phyloP scores from a whole-genome alignment of 31 red algal genomes.

The Porphyra umbilicalis region DNA sequence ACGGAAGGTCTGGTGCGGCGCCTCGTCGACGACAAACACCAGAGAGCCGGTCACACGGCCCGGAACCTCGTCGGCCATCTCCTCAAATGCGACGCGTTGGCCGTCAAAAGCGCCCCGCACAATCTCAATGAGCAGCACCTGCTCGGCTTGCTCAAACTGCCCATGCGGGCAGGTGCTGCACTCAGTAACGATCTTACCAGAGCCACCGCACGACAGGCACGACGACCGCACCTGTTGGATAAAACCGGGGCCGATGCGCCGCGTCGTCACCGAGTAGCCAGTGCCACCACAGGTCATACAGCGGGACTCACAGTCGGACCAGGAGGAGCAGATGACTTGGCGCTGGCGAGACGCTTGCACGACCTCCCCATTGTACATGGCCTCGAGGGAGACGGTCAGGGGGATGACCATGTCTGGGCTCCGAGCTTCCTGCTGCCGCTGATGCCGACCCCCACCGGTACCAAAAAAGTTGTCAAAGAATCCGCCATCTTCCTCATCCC shows the following conservation, averaged over 20 bases:
- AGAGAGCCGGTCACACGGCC: conserved; percentile 54
- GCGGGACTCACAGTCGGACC: conserved; percentile 69
- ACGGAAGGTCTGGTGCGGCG: conserved; percentile 45
- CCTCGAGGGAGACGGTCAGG: conserved; percentile 47
- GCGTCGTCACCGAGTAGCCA: conserved; percentile 50
- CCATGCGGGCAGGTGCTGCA: conserved; percentile 81
- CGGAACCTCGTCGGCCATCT: conserved; percentile 80
- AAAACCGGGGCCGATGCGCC: conserved; percentile 63
- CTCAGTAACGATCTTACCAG: conserved; percentile 62
- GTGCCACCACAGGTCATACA: conserved; percentile 50
- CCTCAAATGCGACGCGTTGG: conserved; percentile 59
- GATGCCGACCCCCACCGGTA: conserved; percentile 20
- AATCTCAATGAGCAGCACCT: conserved; percentile 73
- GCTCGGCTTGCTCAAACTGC: conserved; percentile 87
- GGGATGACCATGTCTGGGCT: conserved; percentile 60
- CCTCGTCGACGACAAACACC: conserved; percentile 47
- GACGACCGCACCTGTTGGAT: conserved; percentile 77
- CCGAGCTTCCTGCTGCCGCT: conserved; percentile 24
- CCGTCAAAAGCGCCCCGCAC: conserved; percentile 72
- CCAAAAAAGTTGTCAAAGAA: conserved; percentile 43
- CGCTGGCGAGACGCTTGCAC: conserved; percentile 63
- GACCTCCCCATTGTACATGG: conserved; percentile 73
- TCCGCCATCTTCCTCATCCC: conserved; percentile 7
- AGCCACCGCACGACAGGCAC: conserved; percentile 67
- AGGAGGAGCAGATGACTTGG: conserved; percentile 62